Base-by-base conservation (phyloP, 1,284 basidiomycete species). In the Macrocystidia cucumis region DNA sequence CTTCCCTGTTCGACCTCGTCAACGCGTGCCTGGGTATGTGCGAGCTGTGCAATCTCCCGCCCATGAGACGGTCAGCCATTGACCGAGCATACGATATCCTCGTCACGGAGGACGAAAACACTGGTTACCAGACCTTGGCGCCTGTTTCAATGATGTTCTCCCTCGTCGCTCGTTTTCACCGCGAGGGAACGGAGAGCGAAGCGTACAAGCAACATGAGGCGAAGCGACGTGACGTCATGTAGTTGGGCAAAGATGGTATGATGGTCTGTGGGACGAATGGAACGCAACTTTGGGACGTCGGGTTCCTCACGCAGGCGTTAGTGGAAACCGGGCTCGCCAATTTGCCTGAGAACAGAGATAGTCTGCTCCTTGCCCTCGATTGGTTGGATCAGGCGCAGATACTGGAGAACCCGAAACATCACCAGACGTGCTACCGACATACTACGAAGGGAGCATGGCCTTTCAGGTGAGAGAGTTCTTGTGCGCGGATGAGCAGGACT, bases 111-210 rank as follows among this genome's bases (percentile, higher is more conserved):
- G 92, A 97, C 55, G 93, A 96, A 55, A 96, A 97, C 58, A 96
- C 92, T 2, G 71, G 66, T 3, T 92, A 89, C 59, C 92, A 96
- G 58, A 86, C 82, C 17, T 67, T 98, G 13, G 95, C 85, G 0
- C 96, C 96, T 0, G 95, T 98, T 28, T 90, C 84, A 38, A 95
- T 95, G 64, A 86, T 92, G 78, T 85, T 93, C 69, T 91, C 93
- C 62, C 70, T 89, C 48, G 62, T 95, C 42, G 78, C 74, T 35
- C 80, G 91, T 20, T 76, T 66, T 29, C 66, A 74, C 39, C 70
- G 61, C 8, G 89, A 92, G 38, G 91, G 90, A 1, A 60, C 66
- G 0, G 77, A 86, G 35, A 76, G 72, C 48, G 71, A 81, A 7
- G 84, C 81, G 0, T 88, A 82, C 61, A 77, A 76, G 47, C 67